Conservation (phyloP, 106 monocot genomes). For the Allium fistulosum region DNA sequence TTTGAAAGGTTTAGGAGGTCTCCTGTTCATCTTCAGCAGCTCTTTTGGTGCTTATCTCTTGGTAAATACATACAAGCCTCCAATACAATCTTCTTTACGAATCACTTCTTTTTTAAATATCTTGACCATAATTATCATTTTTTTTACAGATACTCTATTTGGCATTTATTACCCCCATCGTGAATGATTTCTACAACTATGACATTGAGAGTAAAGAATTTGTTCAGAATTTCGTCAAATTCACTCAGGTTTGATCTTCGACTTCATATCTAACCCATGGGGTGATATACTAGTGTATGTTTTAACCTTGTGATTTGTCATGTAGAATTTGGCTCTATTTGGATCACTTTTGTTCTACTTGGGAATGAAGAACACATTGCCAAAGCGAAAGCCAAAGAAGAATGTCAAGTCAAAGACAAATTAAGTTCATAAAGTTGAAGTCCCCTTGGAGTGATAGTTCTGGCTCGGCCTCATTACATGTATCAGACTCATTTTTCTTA, state of each 20-base stretch:
- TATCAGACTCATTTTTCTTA: slow-evolving; percentile 1
- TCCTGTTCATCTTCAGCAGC: slow-evolving; percentile 40
- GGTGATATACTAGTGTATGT: not conserved
- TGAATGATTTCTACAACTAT: slow-evolving; percentile 66
- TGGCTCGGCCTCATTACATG: not conserved
- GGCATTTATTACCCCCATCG: slow-evolving; percentile 36
- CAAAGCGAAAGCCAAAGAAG: slow-evolving; percentile 41
- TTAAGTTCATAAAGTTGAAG: not conserved
- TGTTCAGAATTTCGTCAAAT: slow-evolving; percentile 39
- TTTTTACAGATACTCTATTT: slow-evolving; percentile 38
- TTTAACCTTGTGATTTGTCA: not conserved
- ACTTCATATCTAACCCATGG: not conserved
- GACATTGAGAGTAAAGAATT: slow-evolving; percentile 44
- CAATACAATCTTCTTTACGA: not conserved
- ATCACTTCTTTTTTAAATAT: no score
- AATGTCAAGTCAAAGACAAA: slow-evolving; percentile 42
- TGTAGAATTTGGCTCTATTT: slow-evolving; percentile 54
- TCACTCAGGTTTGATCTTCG: slow-evolving; percentile 34
- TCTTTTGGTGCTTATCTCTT: slow-evolving; percentile 41
- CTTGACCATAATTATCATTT: not conserved
- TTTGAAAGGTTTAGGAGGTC: slow-evolving; percentile 40
- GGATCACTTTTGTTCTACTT: slow-evolving; percentile 61
- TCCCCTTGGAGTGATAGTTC: not conserved
- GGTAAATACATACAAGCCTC: slow-evolving; percentile 4
- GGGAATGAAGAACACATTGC: slow-evolving; percentile 58